phyloP scores from a whole-genome alignment of 192 early-diverging fungal species.

The Geranomyces michiganensis region DNA sequence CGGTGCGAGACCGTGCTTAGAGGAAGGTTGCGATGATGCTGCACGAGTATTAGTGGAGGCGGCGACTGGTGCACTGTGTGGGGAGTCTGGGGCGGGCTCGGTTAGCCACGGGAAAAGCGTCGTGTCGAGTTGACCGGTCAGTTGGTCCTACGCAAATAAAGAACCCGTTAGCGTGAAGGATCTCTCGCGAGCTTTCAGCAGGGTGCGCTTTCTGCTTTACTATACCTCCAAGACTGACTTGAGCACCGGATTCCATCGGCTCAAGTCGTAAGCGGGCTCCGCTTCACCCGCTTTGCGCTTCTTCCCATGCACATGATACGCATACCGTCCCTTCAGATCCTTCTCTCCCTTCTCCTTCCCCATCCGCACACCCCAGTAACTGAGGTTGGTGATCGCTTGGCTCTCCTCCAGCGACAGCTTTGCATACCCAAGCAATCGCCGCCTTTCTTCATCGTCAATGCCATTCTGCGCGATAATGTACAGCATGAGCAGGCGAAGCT shows the following conservation, averaged over 20 bases:
- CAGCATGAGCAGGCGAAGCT: conserved; percentile 76
- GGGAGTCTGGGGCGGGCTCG: conserved; percentile 49
- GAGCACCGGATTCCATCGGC: conserved; percentile 74
- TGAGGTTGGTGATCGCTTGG: conserved; percentile 79
- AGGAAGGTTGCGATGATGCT: conserved; percentile 14
- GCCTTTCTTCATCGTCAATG: conserved; percentile 71
- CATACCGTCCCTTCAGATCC: conserved; percentile 42
- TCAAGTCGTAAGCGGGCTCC: conserved; percentile 72
- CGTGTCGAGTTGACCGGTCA: conserved; percentile 53
- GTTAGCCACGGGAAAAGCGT: conserved; percentile 69
- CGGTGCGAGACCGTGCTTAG: conserved; percentile 26
- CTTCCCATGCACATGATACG: conserved; percentile 57
- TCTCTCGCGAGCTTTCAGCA: no score
- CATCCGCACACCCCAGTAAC: conserved; percentile 64
- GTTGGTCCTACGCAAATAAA: conserved; percentile 53
- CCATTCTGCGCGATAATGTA: conserved; percentile 82
- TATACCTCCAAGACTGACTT: conserved; percentile 71
- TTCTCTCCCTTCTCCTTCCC: conserved; percentile 57
- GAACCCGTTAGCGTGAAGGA: conserved; percentile 49
- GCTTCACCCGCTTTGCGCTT: conserved; percentile 55
- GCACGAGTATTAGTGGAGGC: conserved; percentile 30
- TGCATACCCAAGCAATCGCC: conserved; percentile 68
- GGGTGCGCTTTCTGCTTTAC: background rate
- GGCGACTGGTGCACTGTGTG: conserved; percentile 12
- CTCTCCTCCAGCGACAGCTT: conserved; percentile 72